phyloP scores from a whole-genome alignment of 208 protist genomes.

The Trypanosoma melophagium region DNA sequence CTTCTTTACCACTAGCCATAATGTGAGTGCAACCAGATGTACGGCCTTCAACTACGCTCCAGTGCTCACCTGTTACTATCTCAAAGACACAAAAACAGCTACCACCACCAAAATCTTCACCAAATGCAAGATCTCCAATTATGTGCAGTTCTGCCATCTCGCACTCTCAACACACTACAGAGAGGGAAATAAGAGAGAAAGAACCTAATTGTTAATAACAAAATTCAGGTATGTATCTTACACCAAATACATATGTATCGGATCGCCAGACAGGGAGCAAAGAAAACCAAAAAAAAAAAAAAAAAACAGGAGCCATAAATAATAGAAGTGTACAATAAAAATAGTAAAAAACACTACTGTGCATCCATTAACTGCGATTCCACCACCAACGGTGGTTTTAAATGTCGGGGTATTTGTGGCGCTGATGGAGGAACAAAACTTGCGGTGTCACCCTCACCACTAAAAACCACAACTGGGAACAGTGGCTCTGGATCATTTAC shows the following conservation, averaged over 20 bases:
- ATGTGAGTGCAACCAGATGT: constrained; percentile 83
- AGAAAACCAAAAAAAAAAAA: constrained; percentile 14
- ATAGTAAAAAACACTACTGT: constrained; percentile 16
- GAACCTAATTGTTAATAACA: neutral
- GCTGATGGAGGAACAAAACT: constrained; percentile 39
- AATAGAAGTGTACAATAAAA: constrained; percentile 8
- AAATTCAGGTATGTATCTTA: neutral
- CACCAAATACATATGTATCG: neutral
- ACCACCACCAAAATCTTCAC: constrained; percentile 57
- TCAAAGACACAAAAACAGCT: constrained; percentile 86
- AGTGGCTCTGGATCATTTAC: constrained; percentile 46
- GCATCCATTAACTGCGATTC: no score
- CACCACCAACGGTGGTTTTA: neutral
- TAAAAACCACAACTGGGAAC: constrained; percentile 59
- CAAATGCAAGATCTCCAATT: constrained; percentile 75
- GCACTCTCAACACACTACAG: neutral
- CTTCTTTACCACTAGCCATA: constrained; percentile 50
- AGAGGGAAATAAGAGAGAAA: neutral
- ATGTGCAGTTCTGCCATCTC: constrained; percentile 82
- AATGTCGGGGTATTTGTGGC: constrained; percentile 12
- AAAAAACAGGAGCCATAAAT: constrained; percentile 5
- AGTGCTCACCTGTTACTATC: constrained; percentile 71
- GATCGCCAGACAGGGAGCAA: neutral
- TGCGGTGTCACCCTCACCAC: constrained; percentile 41
- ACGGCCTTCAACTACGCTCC: constrained; percentile 68